Conservation (phyloP, 257 asterid genomes). For the Cruciata laevipes region DNA sequence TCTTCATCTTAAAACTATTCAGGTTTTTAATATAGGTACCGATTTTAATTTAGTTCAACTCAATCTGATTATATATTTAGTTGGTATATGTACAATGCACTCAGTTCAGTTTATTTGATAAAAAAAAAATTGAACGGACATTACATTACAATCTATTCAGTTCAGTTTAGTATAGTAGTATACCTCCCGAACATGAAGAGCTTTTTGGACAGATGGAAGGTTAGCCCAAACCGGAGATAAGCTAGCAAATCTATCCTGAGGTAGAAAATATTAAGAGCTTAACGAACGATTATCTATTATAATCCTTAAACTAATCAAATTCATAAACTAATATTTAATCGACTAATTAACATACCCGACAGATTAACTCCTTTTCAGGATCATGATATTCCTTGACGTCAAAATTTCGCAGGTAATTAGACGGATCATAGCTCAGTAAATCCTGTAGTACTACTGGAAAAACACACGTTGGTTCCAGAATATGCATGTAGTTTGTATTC, state of each 20-base stretch:
- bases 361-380: neutral
- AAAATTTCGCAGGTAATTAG: neutral
- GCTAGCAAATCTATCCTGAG: neutral
- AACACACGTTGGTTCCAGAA: neutral
- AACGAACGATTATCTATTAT: too few relatives aligned
- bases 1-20: too few relatives aligned
- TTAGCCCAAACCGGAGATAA: constrained; percentile 17
- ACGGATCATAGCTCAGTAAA: neutral
- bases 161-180: too few relatives aligned
- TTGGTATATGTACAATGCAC: too few relatives aligned
- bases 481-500: neutral
- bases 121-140: too few relatives aligned
- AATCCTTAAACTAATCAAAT: too few relatives aligned
- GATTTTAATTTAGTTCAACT: too few relatives aligned
- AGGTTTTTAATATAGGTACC: too few relatives aligned
- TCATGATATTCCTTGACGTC: neutral
- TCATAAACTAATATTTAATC: too few relatives aligned
- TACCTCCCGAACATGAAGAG: constrained; percentile 26
- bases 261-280: neutral
- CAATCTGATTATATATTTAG: too few relatives aligned
- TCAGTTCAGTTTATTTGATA: too few relatives aligned
- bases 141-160: too few relatives aligned
- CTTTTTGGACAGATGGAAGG: constrained; percentile 18
- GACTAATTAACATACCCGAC: neutral
- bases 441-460: neutral